A percentile compares a stretch with the other conserved stretches of the same genome.
These are phyloP conservation scores for Entamoeba invadens DNA, from an alignment of 208 protist species.

Conservation along the genomic window DNA sequence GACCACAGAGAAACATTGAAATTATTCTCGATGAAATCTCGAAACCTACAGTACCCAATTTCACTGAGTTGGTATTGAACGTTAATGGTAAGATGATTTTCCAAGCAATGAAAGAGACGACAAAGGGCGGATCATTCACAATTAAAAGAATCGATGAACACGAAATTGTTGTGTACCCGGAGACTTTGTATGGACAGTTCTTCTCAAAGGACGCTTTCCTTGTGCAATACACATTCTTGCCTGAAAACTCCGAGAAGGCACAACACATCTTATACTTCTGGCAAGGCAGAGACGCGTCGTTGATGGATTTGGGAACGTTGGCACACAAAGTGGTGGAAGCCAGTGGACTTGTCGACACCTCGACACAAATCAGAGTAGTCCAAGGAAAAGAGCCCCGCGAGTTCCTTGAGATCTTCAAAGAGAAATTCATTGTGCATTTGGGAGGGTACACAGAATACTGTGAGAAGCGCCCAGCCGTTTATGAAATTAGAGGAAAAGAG, in stretches of 20 bases:
- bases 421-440: not conserved
- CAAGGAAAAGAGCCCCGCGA: conserved; percentile 13
- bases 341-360: not conserved
- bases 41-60: not conserved
- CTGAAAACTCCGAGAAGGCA: not conserved
- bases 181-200: not conserved
- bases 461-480: not conserved
- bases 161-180: not conserved
- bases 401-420: conserved; percentile 9
- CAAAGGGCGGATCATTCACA: not conserved
- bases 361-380: conserved; percentile 8
- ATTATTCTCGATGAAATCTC: not conserved
- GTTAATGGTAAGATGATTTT: not conserved
- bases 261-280: conserved; percentile 10
- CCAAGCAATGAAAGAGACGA: not conserved
- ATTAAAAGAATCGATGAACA: not conserved
- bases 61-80: not conserved
- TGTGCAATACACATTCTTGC: not conserved
- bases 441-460: not conserved
- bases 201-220: not conserved
- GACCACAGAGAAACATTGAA: not conserved
- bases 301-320: conserved; percentile 13
- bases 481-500: conserved; percentile 1
- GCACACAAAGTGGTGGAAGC: not conserved
- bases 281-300: conserved; percentile 12